Base-by-base conservation (phyloP, 1,139 yeast species). In the Geotrichum bryndzae region DNA sequence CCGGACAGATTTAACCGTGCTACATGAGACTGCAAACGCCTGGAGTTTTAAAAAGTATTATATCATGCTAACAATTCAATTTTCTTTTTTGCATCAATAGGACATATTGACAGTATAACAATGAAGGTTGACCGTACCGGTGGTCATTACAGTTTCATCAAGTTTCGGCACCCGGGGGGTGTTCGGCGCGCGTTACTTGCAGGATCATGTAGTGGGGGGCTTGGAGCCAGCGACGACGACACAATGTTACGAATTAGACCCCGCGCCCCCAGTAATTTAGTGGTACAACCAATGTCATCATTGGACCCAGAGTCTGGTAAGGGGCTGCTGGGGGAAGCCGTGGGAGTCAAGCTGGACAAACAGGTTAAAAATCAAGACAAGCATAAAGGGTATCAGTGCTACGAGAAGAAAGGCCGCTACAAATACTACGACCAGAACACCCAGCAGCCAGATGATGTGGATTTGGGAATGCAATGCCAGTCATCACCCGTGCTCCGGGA, bases 111-210 rank as follows among this genome's bases (percentile, higher is more conserved):
- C 15, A 15, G 25, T 4, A 53, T 57, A 2, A 13, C 57, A 27
- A 60, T 53, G 53, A 60, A 13, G 46, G 48, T 13, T 3, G 41
- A 25, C 25, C 13, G 13, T 27, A 33, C 18, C 15, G 53, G 50
- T 31, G 38, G 56, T 18, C 55, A 51, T n/a, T 60, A 60, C 35
- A 38, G 62, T 38, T 60, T 60, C 23, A 46, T 60, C 15, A 33
- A 52, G 35, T 60, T 57, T 45, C 50, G 27, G 38, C 10, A 33
- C 22, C 8, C 57, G 10, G 58, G 33, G 31, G 50, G 60, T 35
- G 60, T 51, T 4, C 46, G 41, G 31, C 51, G 53, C n/a, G 62
- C 62, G 13, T 33, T 41, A 41, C 18, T 13, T 57, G 53, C 35
- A 27, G 10, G 50, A 60, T 33, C 52, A 48, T 2, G 58, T 27